These are phyloP conservation scores for Ustilago nuda DNA, from an alignment of 1,284 basidiomycete species.

Conservation along the genomic window DNA sequence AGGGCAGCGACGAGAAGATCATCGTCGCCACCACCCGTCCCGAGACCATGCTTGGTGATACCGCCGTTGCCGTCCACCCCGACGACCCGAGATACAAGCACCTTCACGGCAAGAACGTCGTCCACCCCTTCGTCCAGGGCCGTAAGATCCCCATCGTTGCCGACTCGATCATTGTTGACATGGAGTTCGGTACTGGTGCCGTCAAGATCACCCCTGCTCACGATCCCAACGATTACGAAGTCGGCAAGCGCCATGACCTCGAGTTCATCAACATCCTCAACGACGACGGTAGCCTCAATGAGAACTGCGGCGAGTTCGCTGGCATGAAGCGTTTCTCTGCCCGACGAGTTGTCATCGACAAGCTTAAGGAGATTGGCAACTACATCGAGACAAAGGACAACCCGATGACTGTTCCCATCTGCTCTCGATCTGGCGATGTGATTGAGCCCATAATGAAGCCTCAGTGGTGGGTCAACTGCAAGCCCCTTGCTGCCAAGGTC, in stretches of 20 bases:
- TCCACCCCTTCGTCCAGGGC: constrained; percentile 86
- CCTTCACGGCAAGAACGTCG: constrained; percentile 90
- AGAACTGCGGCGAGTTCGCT: constrained; percentile 85
- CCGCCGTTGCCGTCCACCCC: constrained; percentile 95
- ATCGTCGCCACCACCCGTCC: constrained; percentile 97
- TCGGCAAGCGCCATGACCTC: constrained; percentile 87
- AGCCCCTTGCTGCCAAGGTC: constrained; percentile 81
- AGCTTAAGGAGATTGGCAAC: constrained; percentile 84
- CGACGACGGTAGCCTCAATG: constrained; percentile 96
- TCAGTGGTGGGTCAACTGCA: constrained; percentile 99
- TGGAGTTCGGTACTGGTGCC: constrained; percentile 96
- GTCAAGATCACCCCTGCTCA: constrained; percentile 99
- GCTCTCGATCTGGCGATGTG: constrained; percentile 78
- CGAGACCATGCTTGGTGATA: constrained; percentile 98
- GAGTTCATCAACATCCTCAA: constrained; percentile 96
- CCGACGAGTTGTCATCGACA: constrained; percentile 84
- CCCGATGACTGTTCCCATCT: constrained; percentile 68
- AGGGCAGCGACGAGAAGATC: constrained; percentile 87
- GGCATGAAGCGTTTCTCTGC: constrained; percentile 88
- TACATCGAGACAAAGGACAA: constrained; percentile 90
- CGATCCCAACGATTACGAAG: constrained; percentile 97
- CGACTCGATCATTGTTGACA: constrained; percentile 88
- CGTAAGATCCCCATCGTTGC: constrained; percentile 89
- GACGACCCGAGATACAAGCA: constrained; percentile 94
- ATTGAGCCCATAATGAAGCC: constrained; percentile 97